Evolutionary conservation across 208 protist species (phyloP).

Genomic region (Novymonas esmeraldas): DNA sequence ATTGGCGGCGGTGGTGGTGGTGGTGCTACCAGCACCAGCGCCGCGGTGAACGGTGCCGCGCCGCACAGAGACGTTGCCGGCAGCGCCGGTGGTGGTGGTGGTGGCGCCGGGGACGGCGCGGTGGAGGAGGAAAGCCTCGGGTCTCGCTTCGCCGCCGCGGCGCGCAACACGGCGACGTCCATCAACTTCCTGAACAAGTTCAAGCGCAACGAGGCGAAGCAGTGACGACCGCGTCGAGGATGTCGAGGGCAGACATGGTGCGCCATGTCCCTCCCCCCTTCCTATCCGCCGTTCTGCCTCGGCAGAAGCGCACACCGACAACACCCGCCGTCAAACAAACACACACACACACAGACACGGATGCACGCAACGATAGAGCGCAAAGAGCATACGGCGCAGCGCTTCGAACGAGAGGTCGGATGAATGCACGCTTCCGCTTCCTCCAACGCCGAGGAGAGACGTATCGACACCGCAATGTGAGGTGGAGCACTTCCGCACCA

Average conservation of each 20-base stretch:
- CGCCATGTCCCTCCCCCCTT: background rate
- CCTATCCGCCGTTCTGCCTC: background rate
- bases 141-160: slow-evolving; percentile 59
- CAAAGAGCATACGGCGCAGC: too few relatives aligned
- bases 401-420: too few relatives aligned
- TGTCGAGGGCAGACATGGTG: background rate
- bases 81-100: background rate
- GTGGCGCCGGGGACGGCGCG: background rate
- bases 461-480: too few relatives aligned
- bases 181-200: slow-evolving; percentile 80
- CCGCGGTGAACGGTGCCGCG: background rate
- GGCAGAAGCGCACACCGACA: too few relatives aligned
- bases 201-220: slow-evolving; percentile 50
- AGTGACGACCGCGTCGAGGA: slow-evolving; percentile 9
- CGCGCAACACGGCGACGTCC: slow-evolving; percentile 58
- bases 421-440: too few relatives aligned
- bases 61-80: background rate
- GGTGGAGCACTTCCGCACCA: too few relatives aligned
- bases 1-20: slow-evolving; percentile 25
- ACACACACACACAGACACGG: too few relatives aligned
- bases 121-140: slow-evolving; percentile 52
- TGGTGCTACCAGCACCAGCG: too few relatives aligned
- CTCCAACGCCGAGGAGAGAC: too few relatives aligned
- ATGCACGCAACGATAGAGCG: too few relatives aligned
- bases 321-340: too few relatives aligned